Percentiles rank a stretch among this genome's conserved stretches.
phyloP scores from a whole-genome alignment of 2,329 filamentous ascomycete genomes.

The Phialophora verrucosa region DNA sequence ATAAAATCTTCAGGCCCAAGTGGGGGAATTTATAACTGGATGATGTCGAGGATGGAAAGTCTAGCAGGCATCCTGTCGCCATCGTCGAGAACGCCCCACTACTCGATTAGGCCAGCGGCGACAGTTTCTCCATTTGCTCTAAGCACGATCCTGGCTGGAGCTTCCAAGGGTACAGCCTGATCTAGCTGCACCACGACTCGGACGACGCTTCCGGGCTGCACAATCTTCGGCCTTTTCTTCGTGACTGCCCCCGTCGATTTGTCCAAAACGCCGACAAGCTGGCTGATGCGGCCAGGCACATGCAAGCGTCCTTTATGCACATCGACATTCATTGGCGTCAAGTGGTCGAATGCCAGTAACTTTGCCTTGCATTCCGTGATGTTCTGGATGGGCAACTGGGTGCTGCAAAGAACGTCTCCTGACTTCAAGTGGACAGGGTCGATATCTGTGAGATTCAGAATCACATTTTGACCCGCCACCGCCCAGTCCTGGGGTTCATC shows the following conservation, averaged over 20 bases:
- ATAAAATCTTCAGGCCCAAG: slow-evolving; percentile 1
- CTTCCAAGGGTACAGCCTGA: slow-evolving; percentile 76
- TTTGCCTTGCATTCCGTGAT: slow-evolving; percentile 79
- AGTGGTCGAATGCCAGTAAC: slow-evolving; percentile 84
- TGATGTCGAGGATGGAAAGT: neutral
- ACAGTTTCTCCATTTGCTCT: slow-evolving; percentile 81
- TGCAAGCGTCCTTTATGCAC: slow-evolving; percentile 86
- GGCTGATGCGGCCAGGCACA: slow-evolving; percentile 73
- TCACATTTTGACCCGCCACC: slow-evolving; percentile 87
- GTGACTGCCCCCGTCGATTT: slow-evolving; percentile 75
- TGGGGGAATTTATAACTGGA: neutral
- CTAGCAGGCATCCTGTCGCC: neutral
- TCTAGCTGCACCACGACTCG: slow-evolving; percentile 77
- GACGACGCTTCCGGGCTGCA: slow-evolving; percentile 79
- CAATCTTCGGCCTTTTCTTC: slow-evolving; percentile 84
- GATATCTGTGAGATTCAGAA: slow-evolving; percentile 82
- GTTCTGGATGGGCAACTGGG: slow-evolving; percentile 69
- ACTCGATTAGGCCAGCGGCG: slow-evolving; percentile 84
- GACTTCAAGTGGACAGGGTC: slow-evolving; percentile 80
- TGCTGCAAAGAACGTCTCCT: slow-evolving; percentile 84
- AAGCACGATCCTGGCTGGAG: slow-evolving; percentile 78
- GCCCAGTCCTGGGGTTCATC: slow-evolving; percentile 77
- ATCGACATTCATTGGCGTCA: slow-evolving; percentile 88
- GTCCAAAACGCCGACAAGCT: slow-evolving; percentile 75
- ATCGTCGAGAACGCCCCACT: slow-evolving; percentile 27